A percentile compares a stretch with the other conserved stretches of the same genome.
Evolutionary conservation across 306 rosid species (phyloP).

Genomic region (Chamaecrista fasciculata): DNA sequence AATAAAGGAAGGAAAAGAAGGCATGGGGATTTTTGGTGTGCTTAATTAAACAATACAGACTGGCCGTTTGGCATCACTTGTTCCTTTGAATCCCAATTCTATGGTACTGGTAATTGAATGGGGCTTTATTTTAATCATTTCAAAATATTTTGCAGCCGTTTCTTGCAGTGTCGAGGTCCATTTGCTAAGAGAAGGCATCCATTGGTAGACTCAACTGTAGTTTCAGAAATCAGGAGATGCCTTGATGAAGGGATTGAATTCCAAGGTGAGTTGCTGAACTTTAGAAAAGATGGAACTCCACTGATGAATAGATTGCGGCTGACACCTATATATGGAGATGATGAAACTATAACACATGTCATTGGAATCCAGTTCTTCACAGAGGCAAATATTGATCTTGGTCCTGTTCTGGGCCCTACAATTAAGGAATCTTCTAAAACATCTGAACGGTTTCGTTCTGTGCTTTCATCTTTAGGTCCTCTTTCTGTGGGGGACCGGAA

Average conservation of each 20-base stretch:
- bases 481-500: conserved; percentile 67
- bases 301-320: conserved; percentile 88
- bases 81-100: conserved; percentile 13
- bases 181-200: conserved; percentile 98
- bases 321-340: conserved; percentile 94
- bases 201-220: conserved; percentile 77
- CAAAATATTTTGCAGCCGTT: conserved; percentile 70
- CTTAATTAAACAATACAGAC: conserved; percentile 4
- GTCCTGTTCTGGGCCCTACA: conserved; percentile 67
- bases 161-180: conserved; percentile 98
- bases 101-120: background rate
- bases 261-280: conserved; percentile 95
- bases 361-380: conserved; percentile 94
- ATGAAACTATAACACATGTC: conserved; percentile 80
- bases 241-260: conserved; percentile 88
- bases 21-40: background rate
- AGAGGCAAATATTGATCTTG: conserved; percentile 88
- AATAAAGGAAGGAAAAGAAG: conserved; percentile 27
- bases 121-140: conserved; percentile 33
- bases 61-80: conserved; percentile 4
- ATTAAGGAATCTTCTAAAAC: conserved; percentile 62
- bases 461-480: conserved; percentile 64
- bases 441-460: conserved; percentile 55
- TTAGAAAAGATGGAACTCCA: conserved; percentile 98
- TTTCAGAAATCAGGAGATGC: conserved; percentile 88